Evolutionary conservation across 768 basidiomycete genomes (phyloP).

Genomic region (Piloderma croceum): DNA sequence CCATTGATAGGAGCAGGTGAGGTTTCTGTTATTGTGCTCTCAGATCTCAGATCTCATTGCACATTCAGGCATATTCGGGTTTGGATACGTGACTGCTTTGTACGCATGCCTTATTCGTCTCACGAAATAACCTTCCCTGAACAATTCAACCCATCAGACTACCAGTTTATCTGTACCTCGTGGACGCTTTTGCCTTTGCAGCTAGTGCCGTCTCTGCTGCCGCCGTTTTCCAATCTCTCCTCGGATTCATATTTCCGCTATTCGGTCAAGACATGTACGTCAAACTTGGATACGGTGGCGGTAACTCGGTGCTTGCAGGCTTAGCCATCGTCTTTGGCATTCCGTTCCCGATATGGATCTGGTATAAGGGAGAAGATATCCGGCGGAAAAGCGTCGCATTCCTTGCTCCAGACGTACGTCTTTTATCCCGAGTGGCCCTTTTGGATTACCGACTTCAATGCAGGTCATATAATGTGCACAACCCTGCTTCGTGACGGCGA

Average conservation of each 20-base stretch:
- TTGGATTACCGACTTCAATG: too few relatives aligned
- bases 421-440: too few relatives aligned
- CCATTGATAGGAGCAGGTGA: too few relatives aligned
- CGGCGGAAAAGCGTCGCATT: too few relatives aligned
- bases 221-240: constrained; percentile 54
- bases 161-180: constrained; percentile 45
- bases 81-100: constrained; percentile 53
- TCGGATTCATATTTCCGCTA: constrained; percentile 74
- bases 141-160: constrained; percentile 62
- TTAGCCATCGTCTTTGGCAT: constrained; percentile 55
- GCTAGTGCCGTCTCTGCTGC: constrained; percentile 57
- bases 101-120: constrained; percentile 50
- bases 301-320: constrained; percentile 58
- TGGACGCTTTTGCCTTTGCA: background rate
- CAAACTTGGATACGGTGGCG: constrained; percentile 63
- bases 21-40: constrained; percentile 56
- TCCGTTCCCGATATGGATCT: constrained; percentile 32
- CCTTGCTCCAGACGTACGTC: too few relatives aligned
- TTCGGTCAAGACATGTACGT: constrained; percentile 68
- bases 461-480: too few relatives aligned
- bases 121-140: constrained; percentile 63
- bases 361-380: background rate
- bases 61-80: background rate
- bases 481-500: too few relatives aligned
- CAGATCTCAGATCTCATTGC: background rate